These are phyloP conservation scores for Neurospora tetraspora DNA, from an alignment of 495 filamentous ascomycete genomes.

Conservation along the genomic window DNA sequence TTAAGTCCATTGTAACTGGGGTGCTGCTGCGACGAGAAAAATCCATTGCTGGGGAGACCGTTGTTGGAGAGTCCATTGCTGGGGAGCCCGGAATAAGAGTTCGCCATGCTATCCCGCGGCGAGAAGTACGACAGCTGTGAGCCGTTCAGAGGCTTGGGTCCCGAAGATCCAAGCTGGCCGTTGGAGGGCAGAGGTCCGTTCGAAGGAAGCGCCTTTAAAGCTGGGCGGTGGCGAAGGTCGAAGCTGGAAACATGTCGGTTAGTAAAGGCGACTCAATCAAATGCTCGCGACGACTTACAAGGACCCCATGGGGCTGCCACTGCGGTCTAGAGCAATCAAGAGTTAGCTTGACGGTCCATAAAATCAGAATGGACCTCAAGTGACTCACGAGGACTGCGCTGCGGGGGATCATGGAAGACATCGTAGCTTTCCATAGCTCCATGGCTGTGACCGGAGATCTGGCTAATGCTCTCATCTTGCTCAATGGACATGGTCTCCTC, in stretches of 20 bases:
- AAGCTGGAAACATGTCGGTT: slow-evolving; percentile 9
- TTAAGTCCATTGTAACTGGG: slow-evolving; percentile 28
- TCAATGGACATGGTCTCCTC: not conserved
- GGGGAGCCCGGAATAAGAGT: slow-evolving; percentile 9
- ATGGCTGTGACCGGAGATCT: slow-evolving; percentile 7
- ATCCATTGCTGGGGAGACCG: slow-evolving; percentile 16
- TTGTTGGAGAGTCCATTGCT: slow-evolving; percentile 16
- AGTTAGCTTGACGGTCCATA: not conserved
- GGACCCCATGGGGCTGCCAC: slow-evolving; percentile 20
- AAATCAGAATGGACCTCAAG: not conserved
- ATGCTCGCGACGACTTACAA: not conserved
- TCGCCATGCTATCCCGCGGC: slow-evolving; percentile 1
- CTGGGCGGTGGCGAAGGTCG: slow-evolving; percentile 14
- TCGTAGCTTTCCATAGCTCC: slow-evolving; percentile 14
- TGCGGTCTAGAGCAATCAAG: slow-evolving; percentile 12
- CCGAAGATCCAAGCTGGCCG: slow-evolving; percentile 4
- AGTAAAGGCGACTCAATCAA: not conserved
- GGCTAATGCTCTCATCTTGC: slow-evolving; percentile 2
- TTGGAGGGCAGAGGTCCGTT: slow-evolving; percentile 19
- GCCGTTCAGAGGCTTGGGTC: slow-evolving; percentile 5
- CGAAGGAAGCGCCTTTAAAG: slow-evolving; percentile 14
- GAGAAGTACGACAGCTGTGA: slow-evolving; percentile 7
- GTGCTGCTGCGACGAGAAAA: slow-evolving; percentile 22
- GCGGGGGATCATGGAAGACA: slow-evolving; percentile 24
- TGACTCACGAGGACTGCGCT: slow-evolving; percentile 19